Base-by-base conservation (phyloP, 345 rosid genomes). In the Eucalyptus cloeziana region DNA sequence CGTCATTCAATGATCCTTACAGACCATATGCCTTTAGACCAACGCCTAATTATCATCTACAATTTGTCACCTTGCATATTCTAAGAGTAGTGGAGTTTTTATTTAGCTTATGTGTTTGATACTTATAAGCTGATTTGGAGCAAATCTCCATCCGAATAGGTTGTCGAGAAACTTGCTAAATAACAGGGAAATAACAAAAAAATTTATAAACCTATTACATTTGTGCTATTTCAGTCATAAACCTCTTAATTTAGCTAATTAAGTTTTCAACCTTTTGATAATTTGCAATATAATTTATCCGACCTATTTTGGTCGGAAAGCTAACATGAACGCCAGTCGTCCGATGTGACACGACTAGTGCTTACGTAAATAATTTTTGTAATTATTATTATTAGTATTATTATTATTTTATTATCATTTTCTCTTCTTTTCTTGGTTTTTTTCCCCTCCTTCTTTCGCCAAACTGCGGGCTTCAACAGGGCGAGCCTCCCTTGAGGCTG, bases 401-500 rank as follows among this genome's bases (percentile, higher is more conserved):
- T 50, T 49, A 13, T 52, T 13, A 6, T 25, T 13, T 13, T 30
- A 2, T 27, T 30, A 64, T 6, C 33, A 0, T 30, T 64, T 64
- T 30, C 17, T 6, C 8, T n/a, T 14, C 3, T 64, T 64, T 64
- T n/a, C 33, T 30, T 64, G 16, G 17, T 13, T 30, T 7, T 27
- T 62, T 13, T 6, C 1, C 16, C 37, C 37, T 64, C 8, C 10
- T 62, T 64, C 2, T 5, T 64, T 7, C 0, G 5, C 37, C 17
- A 15, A 13, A 30, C 3, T 2, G 0, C 1, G 5, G 3, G 13
- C 13, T 56, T 56, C 0, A 2, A 22, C 0, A 24, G 3, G 62
- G 30, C 0, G 13, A 56, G 62, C 13, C 62, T 56, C 30, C 1
- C 62, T 25, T 56, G 13, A 56, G 62, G 62, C 30, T 56, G 1